Evolutionary conservation across 192 early-diverging fungal genomes (phyloP), one percentile per base, ranked within the genome.

Genomic region (Dispira simplex): DNA sequence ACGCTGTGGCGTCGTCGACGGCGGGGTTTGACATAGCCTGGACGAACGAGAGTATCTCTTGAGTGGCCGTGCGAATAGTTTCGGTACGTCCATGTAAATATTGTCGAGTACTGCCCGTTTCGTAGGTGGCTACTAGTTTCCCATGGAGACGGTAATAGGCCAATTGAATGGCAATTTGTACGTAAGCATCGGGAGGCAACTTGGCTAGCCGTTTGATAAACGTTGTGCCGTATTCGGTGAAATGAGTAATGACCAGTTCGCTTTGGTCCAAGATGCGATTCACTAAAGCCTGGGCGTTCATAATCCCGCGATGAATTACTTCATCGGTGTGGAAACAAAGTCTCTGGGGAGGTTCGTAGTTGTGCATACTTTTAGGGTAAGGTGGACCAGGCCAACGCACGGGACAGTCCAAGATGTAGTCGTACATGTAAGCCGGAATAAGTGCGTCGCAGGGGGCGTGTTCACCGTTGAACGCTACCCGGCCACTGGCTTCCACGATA

Each of bases 41-140:
- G 25, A 90, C 77, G 76, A 93, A 92, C 0, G 66, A 79, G 21
- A 79, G 79, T 6, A 79, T 79, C 21, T 87, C 91, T 0, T 70
- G 53, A n/a, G 84, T 88, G 18, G 90, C 72, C 11, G 89, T 85
- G 20, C 93, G 79, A 53, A 83, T 86, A 0, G 91, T 92, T 65
- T 93, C 93, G 0, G 93, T 96, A 21, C 93, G 79, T 20, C 93
- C 93, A 62, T 85, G 85, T 52, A 82, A 64, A 71, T 81, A 96
- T 63, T 85, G 72, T 23, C 93, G 79, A 3, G 90, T 93, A 47
- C 81, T 81, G 9, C 83, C 88, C 16, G 93, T 88, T 70, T 96
- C 93, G 67, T 96, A 96, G 3, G 87, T 88, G 1, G 88, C 71
- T 10, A 83, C 79, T 54, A 79, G 69, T 16, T 70, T 64, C 13